These are phyloP conservation scores for Nadsonia starkeyi-henricii DNA, from an alignment of 1,139 yeast genomes.

Conservation along the genomic window DNA sequence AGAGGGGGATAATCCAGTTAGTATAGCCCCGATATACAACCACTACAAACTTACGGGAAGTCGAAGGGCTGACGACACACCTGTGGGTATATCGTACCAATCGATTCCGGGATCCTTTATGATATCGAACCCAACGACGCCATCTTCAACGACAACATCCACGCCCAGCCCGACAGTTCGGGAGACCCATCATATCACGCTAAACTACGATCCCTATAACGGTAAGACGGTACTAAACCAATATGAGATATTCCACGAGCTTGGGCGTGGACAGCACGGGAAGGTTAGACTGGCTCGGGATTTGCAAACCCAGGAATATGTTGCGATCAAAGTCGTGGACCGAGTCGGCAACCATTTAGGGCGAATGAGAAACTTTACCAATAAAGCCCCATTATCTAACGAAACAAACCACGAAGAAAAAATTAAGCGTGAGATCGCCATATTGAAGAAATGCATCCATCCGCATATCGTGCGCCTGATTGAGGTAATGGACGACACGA, in stretches of 20 bases:
- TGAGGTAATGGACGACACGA: constrained; percentile 83
- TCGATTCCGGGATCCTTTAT: constrained; percentile 13
- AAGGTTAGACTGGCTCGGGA: constrained; percentile 87
- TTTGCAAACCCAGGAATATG: constrained; percentile 51
- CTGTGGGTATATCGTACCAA: background rate
- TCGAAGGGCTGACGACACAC: too few relatives aligned
- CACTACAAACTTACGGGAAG: too few relatives aligned
- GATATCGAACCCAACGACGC: constrained; percentile 13
- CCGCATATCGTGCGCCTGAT: constrained; percentile 76
- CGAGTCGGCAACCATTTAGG: constrained; percentile 56
- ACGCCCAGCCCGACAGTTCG: constrained; percentile 33
- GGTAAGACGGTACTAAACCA: constrained; percentile 77
- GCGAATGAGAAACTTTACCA: constrained; percentile 31
- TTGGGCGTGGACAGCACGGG: constrained; percentile 96
- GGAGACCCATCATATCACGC: constrained; percentile 67
- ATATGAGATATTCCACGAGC: constrained; percentile 74
- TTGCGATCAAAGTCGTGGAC: constrained; percentile 88
- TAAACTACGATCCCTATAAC: constrained; percentile 82
- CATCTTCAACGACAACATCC: background rate
- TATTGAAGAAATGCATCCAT: constrained; percentile 86
- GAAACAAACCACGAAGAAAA: constrained; percentile 55
- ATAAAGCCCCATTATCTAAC: background rate
- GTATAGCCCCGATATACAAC: too few relatives aligned
- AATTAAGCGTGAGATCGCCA: constrained; percentile 83
- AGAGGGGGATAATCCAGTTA: too few relatives aligned